Percentiles rank a stretch among this genome's conserved stretches.
phyloP scores from a whole-genome alignment of 2,329 filamentous ascomycete genomes.

The Parafenestella ontariensis region DNA sequence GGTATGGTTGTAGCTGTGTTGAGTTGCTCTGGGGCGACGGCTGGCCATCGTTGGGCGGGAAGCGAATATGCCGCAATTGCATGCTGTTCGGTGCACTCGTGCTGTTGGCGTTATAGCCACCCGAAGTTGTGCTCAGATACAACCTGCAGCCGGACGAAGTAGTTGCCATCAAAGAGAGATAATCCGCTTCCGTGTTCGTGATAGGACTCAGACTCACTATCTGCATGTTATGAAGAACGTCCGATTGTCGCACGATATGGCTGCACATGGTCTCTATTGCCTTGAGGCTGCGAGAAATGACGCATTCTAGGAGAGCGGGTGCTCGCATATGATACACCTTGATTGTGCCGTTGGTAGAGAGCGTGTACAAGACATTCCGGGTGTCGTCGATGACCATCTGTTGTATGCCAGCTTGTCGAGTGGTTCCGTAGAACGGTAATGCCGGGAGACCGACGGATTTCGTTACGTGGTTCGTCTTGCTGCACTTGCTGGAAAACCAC shows the following conservation, averaged over 20 bases:
- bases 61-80: constrained; percentile 97
- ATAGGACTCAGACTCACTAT: constrained; percentile 90
- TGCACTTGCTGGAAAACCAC: constrained; percentile 90
- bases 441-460: constrained; percentile 69
- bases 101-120: constrained; percentile 63
- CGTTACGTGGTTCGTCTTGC: constrained; percentile 87
- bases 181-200: constrained; percentile 76
- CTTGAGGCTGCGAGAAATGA: constrained; percentile 61
- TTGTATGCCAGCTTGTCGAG: constrained; percentile 66
- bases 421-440: constrained; percentile 34
- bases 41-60: constrained; percentile 68
- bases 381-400: constrained; percentile 90
- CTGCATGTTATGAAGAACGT: constrained; percentile 70
- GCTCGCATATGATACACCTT: constrained; percentile 87
- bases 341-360: constrained; percentile 88
- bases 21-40: constrained; percentile 28
- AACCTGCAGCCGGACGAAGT: constrained; percentile 90
- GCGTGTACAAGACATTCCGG: constrained; percentile 85
- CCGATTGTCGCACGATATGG: constrained; percentile 78
- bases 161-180: constrained; percentile 87
- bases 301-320: constrained; percentile 59
- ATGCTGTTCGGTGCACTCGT: constrained; percentile 85
- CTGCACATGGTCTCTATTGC: constrained; percentile 74
- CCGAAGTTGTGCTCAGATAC: constrained; percentile 88
- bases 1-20: constrained; percentile 41